phyloP scores from a whole-genome alignment of 805 yeast species.

The Priceomyces melissophilus region DNA sequence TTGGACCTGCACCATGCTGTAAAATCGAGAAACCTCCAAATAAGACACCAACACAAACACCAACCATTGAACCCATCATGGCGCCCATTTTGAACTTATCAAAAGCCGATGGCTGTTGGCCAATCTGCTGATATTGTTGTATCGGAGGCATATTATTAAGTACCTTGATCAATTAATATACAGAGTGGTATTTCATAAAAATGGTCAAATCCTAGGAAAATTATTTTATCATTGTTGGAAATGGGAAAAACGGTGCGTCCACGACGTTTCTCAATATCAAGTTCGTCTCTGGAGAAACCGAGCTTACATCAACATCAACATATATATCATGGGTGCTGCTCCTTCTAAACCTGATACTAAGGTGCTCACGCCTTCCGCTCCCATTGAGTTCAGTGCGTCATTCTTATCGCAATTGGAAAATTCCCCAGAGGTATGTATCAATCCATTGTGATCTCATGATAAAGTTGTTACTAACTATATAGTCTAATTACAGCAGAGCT shows the following conservation, averaged over 20 bases:
- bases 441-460: not conserved
- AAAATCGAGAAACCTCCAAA: conserved; percentile 91
- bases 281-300: not conserved
- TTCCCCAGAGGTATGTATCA: conserved; percentile 47
- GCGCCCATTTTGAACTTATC: conserved; percentile 99
- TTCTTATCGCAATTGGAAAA: conserved; percentile 61
- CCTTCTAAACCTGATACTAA: conserved; percentile 63
- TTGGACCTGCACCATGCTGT: conserved; percentile 97
- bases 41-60: conserved; percentile 90
- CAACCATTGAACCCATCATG: conserved; percentile 90
- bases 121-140: conserved; percentile 57
- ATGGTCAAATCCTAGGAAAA: not conserved
- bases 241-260: too few species aligned
- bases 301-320: too few species aligned
- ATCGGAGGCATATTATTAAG: conserved; percentile 54
- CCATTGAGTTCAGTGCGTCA: conserved; percentile 64
- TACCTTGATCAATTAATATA: conserved; percentile 1
- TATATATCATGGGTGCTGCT: conserved; percentile 49
- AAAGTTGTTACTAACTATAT: conserved; percentile 5
- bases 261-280: not conserved
- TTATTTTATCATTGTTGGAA: not conserved
- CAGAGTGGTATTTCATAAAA: too few species aligned
- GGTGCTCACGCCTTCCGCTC: conserved; percentile 63
- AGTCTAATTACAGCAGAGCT: conserved; percentile 65
- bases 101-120: conserved; percentile 74